These are phyloP conservation scores for Pouteria glomerata DNA, from an alignment of 148 eudicot species.

Conservation along the genomic window DNA sequence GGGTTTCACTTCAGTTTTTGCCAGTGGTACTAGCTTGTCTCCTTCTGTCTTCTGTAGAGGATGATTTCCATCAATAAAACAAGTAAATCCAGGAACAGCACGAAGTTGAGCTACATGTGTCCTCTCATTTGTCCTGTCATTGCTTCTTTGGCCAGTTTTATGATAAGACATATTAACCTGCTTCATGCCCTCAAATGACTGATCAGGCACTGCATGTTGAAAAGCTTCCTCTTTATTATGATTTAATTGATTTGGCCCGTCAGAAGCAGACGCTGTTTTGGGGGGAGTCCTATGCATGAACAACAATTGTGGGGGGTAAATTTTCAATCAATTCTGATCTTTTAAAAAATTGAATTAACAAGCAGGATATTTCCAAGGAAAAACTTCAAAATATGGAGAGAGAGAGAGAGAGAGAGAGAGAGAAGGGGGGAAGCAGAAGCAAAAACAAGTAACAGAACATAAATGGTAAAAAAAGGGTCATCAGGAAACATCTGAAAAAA, in stretches of 20 bases:
- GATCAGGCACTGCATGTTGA: constrained; percentile 26
- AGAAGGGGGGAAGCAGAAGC: too few species aligned
- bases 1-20: constrained; percentile 19
- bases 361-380: not conserved
- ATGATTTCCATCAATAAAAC: constrained; percentile 44
- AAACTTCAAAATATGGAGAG: not conserved
- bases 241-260: constrained; percentile 18
- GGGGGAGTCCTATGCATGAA: constrained; percentile 26
- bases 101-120: constrained; percentile 47
- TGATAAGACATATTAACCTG: constrained; percentile 50
- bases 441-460: not conserved
- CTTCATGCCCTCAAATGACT: constrained; percentile 38
- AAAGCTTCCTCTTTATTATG: constrained; percentile 22
- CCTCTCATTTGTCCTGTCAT: constrained; percentile 40
- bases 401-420: not conserved
- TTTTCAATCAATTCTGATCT: not conserved
- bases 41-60: constrained; percentile 36
- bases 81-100: constrained; percentile 61
- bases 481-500: not conserved
- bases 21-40: constrained; percentile 13
- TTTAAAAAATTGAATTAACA: not conserved
- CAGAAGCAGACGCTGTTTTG: constrained; percentile 13
- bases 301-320: not conserved
- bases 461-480: not conserved
- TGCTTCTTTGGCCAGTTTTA: constrained; percentile 33